Evolutionary conservation across 2,329 filamentous ascomycete species (phyloP).

Genomic region (Fusarium pseudocircinatum): DNA sequence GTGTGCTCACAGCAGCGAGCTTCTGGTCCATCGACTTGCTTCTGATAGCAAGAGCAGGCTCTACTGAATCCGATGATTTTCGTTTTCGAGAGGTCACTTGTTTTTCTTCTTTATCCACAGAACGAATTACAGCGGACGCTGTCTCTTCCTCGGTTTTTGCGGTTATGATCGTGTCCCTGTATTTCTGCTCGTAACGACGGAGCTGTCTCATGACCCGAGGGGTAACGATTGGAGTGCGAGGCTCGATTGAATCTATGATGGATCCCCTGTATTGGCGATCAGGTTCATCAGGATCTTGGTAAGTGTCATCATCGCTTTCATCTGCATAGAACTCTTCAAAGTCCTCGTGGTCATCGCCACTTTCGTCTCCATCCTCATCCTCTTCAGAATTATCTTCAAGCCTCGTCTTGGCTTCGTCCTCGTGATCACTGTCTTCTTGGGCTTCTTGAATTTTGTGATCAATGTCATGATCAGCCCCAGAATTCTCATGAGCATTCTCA

Average conservation of each 20-base stretch:
- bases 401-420: fast-evolving
- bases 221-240: neutral
- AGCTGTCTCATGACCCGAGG: neutral
- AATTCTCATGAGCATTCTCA: too few species aligned
- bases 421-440: fast-evolving
- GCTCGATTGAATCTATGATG: fast-evolving
- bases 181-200: too few species aligned
- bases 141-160: neutral
- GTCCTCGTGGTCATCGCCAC: neutral
- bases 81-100: fast-evolving
- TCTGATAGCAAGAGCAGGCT: neutral
- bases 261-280: fast-evolving
- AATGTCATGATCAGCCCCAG: fast-evolving
- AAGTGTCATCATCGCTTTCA: fast-evolving
- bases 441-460: neutral
- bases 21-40: neutral
- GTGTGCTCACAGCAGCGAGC: fast-evolving
- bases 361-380: fast-evolving
- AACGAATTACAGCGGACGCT: neutral
- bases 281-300: fast-evolving
- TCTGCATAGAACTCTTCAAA: fast-evolving
- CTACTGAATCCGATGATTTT: fast-evolving
- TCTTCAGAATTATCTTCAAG: neutral
- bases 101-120: neutral
- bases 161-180: too few species aligned